Base-by-base conservation (phyloP, 352 stramenopile genomes). In the Plasmopara muralis region DNA sequence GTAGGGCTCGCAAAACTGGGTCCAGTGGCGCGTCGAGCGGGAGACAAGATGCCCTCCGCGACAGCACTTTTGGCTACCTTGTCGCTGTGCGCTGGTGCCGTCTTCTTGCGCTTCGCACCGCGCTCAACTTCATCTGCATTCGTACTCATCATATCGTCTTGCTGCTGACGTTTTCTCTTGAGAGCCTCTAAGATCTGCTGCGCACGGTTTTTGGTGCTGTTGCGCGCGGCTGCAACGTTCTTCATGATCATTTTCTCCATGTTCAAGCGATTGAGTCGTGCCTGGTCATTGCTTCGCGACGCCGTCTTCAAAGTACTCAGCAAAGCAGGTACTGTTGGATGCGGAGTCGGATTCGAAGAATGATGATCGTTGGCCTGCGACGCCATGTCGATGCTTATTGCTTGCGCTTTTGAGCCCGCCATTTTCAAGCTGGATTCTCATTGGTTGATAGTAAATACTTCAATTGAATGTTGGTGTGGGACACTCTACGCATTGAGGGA, bases 241-340 rank as follows among this genome's bases (percentile, higher is more conserved):
- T 87, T 89, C 62, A 87, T 77, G 60, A 91, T 85, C 80, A 91
- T 91, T 45, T 87, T 87, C 63, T 91, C 80, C 77, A 89, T 89
- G 54, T 87, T 91, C 33, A 88, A 44, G 13, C 66, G 65, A 60
- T 71, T 89, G 43, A 77, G 80, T 0, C 79, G 76, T 53, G 70
- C 12, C 14, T 89, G 66, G 15, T 86, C 70, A 2, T 62, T 81
- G 16, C 20, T 58, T 42, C 60, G 60, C 1, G 48, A 13, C 3
- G 15, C 29, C 35, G 38, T 31, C 49, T 60, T 67, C 43, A 57
- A 65, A 41, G 37, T 39, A 9, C 53, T 25, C 5, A 57, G 42
- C 30, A 48, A 31, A 25, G 33, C 18, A 37, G 46, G 43, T 8
- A 39, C 43, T 4, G 30, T 28, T 6, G 47, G 28, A 28, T 42